A percentile compares a stretch with the other conserved stretches of the same genome.
These are phyloP conservation scores for Apiospora saccharicola DNA, from an alignment of 2,329 filamentous ascomycete genomes.

Conservation along the genomic window DNA sequence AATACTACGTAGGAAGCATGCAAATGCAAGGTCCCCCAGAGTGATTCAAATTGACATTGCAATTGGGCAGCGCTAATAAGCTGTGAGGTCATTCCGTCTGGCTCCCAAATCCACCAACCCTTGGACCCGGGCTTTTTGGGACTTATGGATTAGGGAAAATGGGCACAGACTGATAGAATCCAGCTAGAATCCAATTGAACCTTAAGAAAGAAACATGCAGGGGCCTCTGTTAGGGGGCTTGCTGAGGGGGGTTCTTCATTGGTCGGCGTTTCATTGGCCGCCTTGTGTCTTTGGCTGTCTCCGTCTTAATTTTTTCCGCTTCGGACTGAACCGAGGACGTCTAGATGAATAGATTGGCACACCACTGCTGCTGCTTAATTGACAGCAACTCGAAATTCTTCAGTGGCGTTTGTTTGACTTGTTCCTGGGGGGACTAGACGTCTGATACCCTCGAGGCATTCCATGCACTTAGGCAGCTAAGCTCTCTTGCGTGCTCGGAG, in stretches of 20 bases:
- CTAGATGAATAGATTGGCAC: not conserved
- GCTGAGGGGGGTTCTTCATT: not conserved
- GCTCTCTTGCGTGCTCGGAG: slow-evolving; percentile 18
- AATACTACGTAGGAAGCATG: slow-evolving; percentile 1
- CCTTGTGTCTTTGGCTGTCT: slow-evolving; percentile 3
- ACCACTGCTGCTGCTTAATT: not conserved
- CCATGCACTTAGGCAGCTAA: slow-evolving; percentile 32
- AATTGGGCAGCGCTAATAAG: slow-evolving; percentile 19
- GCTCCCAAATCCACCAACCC: not conserved
- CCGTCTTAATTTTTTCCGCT: slow-evolving; percentile 3
- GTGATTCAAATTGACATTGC: slow-evolving; percentile 14
- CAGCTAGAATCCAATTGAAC: not conserved
- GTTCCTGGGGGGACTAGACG: not conserved
- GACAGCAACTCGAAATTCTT: not conserved
- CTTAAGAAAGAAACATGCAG: not conserved
- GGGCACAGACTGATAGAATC: not conserved
- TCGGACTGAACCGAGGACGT: not conserved
- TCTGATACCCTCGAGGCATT: slow-evolving; percentile 30
- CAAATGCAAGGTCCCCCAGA: slow-evolving; percentile 20
- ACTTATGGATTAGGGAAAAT: not conserved
- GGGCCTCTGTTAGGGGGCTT: not conserved
- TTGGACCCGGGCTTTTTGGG: not conserved
- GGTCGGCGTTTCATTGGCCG: slow-evolving; percentile 20
- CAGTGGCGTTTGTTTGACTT: not conserved
- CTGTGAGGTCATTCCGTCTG: slow-evolving; percentile 19